phyloP scores from a whole-genome alignment of 352 stramenopile genomes.

The Pythium folliculosum region DNA sequence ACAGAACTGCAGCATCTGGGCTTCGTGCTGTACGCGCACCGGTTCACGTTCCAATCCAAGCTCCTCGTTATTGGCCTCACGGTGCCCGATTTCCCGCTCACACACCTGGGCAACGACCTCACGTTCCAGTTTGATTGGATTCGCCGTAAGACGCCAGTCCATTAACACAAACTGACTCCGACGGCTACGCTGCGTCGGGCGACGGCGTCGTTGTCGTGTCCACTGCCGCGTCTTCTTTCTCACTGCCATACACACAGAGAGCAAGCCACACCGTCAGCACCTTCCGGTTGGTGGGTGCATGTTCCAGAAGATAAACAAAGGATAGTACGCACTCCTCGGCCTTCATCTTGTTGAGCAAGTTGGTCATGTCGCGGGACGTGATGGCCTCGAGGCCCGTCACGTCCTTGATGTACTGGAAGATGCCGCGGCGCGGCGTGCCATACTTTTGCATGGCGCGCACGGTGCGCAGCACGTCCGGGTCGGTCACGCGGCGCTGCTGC shows the following conservation, averaged over 20 bases:
- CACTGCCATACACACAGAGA: not conserved
- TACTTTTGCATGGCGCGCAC: slow-evolving; percentile 11
- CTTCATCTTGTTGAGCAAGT: slow-evolving; percentile 17
- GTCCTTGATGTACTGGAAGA: slow-evolving; percentile 19
- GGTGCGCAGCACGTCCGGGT: slow-evolving; percentile 15
- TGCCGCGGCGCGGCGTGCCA: slow-evolving; percentile 12
- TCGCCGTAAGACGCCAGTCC: not conserved
- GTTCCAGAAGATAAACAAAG: not conserved
- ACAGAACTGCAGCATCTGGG: slow-evolving; percentile 4
- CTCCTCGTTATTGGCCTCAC: slow-evolving; percentile 1
- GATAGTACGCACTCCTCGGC: slow-evolving; percentile 7
- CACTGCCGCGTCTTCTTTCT: not conserved
- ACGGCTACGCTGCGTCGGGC: not conserved
- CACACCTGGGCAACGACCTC: slow-evolving; percentile 15
- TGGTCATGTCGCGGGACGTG: slow-evolving; percentile 14
- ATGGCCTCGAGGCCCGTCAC: slow-evolving; percentile 5
- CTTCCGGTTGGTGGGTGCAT: too few species aligned
- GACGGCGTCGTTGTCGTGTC: not conserved
- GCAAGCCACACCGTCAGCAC: not conserved
- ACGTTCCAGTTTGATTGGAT: slow-evolving; percentile 19
- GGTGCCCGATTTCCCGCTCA: slow-evolving; percentile 10
- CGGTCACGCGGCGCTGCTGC: slow-evolving; percentile 14
- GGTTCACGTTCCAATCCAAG: slow-evolving; percentile 10
- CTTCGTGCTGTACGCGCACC: slow-evolving; percentile 10
- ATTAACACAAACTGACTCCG: not conserved